A percentile compares a stretch with the other conserved stretches of the same genome.
These are phyloP conservation scores for Hymenotorrendiella dingleyae DNA, from an alignment of 2,329 filamentous ascomycete genomes.

Conservation along the genomic window DNA sequence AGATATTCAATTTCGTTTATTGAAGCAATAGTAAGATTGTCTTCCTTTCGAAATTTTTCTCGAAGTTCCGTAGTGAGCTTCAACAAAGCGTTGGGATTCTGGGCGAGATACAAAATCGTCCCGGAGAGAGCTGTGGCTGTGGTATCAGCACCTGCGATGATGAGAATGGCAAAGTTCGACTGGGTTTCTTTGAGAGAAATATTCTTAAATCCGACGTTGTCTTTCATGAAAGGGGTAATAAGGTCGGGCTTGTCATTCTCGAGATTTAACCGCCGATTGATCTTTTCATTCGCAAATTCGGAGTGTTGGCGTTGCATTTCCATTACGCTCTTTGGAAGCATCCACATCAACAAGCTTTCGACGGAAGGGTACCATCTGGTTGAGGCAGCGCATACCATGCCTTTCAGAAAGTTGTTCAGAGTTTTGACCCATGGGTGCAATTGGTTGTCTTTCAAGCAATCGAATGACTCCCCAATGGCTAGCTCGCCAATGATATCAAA, in stretches of 20 bases:
- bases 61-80: slow-evolving; percentile 38
- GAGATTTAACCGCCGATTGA: not conserved
- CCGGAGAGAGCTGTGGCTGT: slow-evolving; percentile 27
- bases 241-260: not conserved
- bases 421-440: not conserved
- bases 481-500: not conserved
- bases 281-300: not conserved
- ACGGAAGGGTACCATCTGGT: not conserved
- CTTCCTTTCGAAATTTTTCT: slow-evolving; percentile 29
- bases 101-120: slow-evolving; percentile 46
- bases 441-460: not conserved
- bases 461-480: not conserved
- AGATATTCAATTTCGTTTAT: slow-evolving; percentile 33
- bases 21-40: not conserved
- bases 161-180: slow-evolving; percentile 13
- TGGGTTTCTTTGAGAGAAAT: slow-evolving; percentile 26
- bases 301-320: slow-evolving; percentile 2
- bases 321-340: not conserved
- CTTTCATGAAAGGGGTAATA: slow-evolving; percentile 1
- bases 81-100: slow-evolving; percentile 30
- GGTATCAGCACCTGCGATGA: slow-evolving; percentile 29
- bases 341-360: not conserved
- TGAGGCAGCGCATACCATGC: not conserved
- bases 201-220: slow-evolving; percentile 32
- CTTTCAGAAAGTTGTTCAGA: not conserved